Conservation (phyloP, 441 rosid species). For the Pelargonium myrrhifolium region DNA sequence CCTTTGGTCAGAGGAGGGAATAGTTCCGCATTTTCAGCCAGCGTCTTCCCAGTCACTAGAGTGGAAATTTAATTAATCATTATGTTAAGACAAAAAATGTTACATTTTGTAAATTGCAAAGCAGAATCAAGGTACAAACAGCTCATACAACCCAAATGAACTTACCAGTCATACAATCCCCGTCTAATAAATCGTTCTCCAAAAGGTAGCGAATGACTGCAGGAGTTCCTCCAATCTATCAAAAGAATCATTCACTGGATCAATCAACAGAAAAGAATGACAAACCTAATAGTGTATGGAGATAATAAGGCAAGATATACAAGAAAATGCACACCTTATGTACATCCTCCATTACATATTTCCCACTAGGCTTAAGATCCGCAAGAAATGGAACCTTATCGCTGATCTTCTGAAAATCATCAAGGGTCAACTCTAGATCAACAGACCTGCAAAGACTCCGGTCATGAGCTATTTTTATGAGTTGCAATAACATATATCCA, state of each 20-base stretch:
- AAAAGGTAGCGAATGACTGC: slow-evolving; percentile 81
- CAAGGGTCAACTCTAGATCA: slow-evolving; percentile 75
- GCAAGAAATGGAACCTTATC: slow-evolving; percentile 86
- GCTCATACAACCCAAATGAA: slow-evolving; percentile 9
- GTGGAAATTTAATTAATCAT: slow-evolving; percentile 14
- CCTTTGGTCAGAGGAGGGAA: slow-evolving; percentile 67
- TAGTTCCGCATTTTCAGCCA: slow-evolving; percentile 64
- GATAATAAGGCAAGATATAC: not conserved
- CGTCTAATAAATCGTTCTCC: slow-evolving; percentile 71
- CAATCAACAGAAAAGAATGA: slow-evolving; percentile 6
- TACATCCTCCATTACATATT: slow-evolving; percentile 92
- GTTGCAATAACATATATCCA: slow-evolving; percentile 11
- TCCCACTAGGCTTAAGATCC: slow-evolving; percentile 97
- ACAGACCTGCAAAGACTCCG: slow-evolving; percentile 63
- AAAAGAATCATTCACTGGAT: slow-evolving; percentile 7
- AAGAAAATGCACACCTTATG: slow-evolving; percentile 58
- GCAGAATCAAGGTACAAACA: slow-evolving; percentile 2
- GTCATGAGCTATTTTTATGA: slow-evolving; percentile 19
- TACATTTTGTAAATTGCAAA: slow-evolving; percentile 1
- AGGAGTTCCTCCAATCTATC: slow-evolving; percentile 92
- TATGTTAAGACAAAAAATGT: slow-evolving; percentile 2
- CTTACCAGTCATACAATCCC: slow-evolving; percentile 88
- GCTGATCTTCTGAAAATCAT: slow-evolving; percentile 93
- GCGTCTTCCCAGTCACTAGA: slow-evolving; percentile 82
- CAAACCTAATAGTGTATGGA: not conserved